phyloP scores from a whole-genome alignment of 495 filamentous ascomycete genomes.

The Annulohypoxylon moriforme region DNA sequence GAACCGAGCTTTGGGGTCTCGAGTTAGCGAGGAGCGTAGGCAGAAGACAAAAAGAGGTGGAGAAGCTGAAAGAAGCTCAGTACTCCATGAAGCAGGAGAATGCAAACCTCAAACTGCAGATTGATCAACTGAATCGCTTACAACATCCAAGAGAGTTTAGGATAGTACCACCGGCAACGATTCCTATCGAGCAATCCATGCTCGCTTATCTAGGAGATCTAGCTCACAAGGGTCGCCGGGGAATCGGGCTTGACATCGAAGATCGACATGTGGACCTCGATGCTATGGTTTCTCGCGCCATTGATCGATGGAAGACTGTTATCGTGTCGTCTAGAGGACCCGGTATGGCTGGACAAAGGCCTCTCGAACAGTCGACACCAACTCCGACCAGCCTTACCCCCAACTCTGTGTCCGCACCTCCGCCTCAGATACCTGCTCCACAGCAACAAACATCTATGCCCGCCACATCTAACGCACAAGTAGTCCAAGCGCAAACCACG shows the following conservation, averaged over 20 bases:
- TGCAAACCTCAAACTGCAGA: constrained; percentile 74
- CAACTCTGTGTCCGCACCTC: constrained; percentile 11
- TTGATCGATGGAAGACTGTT: constrained; percentile 65
- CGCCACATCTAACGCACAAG: constrained; percentile 18
- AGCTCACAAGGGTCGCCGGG: constrained; percentile 34
- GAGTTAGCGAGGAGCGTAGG: constrained; percentile 79
- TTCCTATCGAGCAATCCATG: constrained; percentile 64
- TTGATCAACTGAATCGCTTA: constrained; percentile 73
- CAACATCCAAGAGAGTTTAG: constrained; percentile 79
- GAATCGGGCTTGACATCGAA: constrained; percentile 54
- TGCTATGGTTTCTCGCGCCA: constrained; percentile 57
- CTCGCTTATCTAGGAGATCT: constrained; percentile 52
- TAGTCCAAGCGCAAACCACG: constrained; percentile 19
- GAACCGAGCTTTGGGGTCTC: constrained; percentile 77
- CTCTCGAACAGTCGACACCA: constrained; percentile 43
- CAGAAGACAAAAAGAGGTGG: constrained; percentile 73
- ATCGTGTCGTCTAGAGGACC: constrained; percentile 54
- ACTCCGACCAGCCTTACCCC: constrained; percentile 34
- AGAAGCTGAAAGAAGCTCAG: constrained; percentile 69
- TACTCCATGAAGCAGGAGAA: constrained; percentile 75
- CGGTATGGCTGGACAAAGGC: constrained; percentile 52
- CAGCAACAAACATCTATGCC: constrained; percentile 36
- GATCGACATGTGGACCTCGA: constrained; percentile 60
- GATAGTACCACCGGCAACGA: constrained; percentile 69
- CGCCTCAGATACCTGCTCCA: constrained; percentile 9